phyloP scores from a whole-genome alignment of 805 yeast genomes.

The Clavispora asparagi region DNA sequence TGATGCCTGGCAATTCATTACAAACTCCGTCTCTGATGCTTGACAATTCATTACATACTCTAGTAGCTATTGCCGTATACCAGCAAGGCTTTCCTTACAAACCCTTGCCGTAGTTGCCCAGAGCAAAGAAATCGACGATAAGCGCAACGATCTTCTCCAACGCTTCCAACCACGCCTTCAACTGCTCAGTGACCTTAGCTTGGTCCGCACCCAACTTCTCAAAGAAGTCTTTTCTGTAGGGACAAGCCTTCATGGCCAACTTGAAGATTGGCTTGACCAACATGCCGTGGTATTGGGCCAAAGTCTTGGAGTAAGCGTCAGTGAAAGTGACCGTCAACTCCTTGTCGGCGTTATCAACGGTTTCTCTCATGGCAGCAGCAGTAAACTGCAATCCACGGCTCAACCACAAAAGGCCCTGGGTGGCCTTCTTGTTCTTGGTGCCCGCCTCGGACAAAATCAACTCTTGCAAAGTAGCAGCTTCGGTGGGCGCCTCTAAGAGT shows the following conservation, averaged over 20 bases:
- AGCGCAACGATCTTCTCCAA: constrained; percentile 68
- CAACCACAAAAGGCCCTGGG: constrained; percentile 88
- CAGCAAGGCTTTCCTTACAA: constrained; percentile 34
- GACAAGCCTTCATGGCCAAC: constrained; percentile 93
- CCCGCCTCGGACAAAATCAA: constrained; percentile 68
- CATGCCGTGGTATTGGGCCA: constrained; percentile 77
- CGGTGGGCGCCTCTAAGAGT: constrained; percentile 58
- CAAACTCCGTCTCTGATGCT: too few species aligned
- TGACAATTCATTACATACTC: neutral
- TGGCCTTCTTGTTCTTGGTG: constrained; percentile 68
- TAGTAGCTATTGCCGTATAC: neutral
- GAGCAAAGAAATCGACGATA: constrained; percentile 68
- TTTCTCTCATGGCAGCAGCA: constrained; percentile 83
- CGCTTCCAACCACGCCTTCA: constrained; percentile 69
- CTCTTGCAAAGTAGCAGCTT: constrained; percentile 68
- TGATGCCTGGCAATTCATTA: too few species aligned
- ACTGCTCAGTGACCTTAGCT: constrained; percentile 58
- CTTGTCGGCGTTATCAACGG: constrained; percentile 53
- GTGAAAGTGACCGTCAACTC: constrained; percentile 79
- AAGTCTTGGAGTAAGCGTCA: constrained; percentile 76
- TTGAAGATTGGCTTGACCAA: constrained; percentile 82
- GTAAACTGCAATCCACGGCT: constrained; percentile 84
- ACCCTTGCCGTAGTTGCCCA: constrained; percentile 87
- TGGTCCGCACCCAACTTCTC: constrained; percentile 75
- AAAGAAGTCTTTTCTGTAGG: constrained; percentile 82